A percentile compares a stretch with the other conserved stretches of the same genome.
Conservation (phyloP, 176 grass and related monocot species). For the Lolium perenne region DNA sequence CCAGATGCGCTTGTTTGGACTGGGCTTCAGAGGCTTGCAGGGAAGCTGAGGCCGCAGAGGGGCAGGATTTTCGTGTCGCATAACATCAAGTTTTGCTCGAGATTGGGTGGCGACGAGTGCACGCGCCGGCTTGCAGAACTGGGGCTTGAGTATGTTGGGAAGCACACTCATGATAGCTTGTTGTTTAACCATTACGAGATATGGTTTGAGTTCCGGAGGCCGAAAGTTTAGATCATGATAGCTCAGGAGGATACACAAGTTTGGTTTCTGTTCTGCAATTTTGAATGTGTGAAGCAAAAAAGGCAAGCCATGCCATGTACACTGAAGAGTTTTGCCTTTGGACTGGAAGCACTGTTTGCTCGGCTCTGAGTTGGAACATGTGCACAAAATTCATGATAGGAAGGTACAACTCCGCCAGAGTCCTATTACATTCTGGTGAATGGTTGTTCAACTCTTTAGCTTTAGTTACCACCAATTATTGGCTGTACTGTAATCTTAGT, state of each 20-base stretch:
- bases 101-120: constrained; percentile 76
- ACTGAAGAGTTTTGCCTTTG: not conserved
- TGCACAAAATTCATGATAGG: constrained; percentile 32
- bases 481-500: constrained; percentile 27
- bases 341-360: constrained; percentile 9
- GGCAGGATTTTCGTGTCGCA: constrained; percentile 92
- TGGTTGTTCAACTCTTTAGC: constrained; percentile 34
- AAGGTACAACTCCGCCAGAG: constrained; percentile 1
- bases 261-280: constrained; percentile 26
- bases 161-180: constrained; percentile 90
- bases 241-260: constrained; percentile 20
- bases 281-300: constrained; percentile 40
- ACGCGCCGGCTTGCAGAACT: constrained; percentile 61
- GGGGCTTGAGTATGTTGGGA: constrained; percentile 76
- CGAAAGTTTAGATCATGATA: constrained; percentile 52
- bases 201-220: constrained; percentile 86
- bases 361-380: not conserved
- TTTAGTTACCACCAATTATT: constrained; percentile 37
- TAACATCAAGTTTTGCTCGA: constrained; percentile 92
- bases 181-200: constrained; percentile 98
- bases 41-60: constrained; percentile 68
- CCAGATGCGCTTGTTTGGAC: constrained; percentile 84
- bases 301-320: constrained; percentile 15
- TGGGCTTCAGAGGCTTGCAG: constrained; percentile 74
- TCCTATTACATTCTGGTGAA: constrained; percentile 35